A percentile compares a stretch with the other conserved stretches of the same genome.
phyloP scores from a whole-genome alignment of 768 basidiomycete species.

The Rhodotorula babjevae region DNA sequence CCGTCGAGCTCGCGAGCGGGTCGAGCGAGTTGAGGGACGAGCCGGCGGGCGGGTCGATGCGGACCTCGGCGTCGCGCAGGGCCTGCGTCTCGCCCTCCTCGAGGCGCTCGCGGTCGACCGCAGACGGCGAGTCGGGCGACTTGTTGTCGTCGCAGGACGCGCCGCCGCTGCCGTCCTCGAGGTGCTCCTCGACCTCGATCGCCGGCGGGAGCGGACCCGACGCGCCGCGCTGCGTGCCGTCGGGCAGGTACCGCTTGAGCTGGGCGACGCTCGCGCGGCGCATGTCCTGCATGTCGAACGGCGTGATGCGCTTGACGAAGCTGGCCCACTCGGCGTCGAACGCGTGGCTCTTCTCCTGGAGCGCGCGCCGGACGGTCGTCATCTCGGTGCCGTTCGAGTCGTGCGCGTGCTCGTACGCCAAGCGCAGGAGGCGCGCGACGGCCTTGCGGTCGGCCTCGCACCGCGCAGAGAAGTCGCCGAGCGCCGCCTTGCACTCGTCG shows the following conservation, averaged over 20 bases:
- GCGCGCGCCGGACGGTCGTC: conserved; percentile 74
- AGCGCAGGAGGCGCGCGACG: conserved; percentile 66
- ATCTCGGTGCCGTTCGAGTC: conserved; percentile 34
- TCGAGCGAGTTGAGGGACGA: neutral
- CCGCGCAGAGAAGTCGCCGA: conserved; percentile 63
- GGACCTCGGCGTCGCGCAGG: neutral
- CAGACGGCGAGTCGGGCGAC: neutral
- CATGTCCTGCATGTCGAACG: conserved; percentile 55
- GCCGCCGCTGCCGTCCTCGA: neutral
- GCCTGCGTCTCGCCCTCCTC: neutral
- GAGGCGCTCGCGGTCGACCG: neutral
- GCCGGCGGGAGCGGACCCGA: conserved; percentile 18
- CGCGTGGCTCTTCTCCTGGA: conserved; percentile 91
- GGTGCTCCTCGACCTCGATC: conserved; percentile 32
- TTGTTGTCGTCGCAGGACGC: neutral
- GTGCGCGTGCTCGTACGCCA: conserved; percentile 63
- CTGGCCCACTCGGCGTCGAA: conserved; percentile 92
- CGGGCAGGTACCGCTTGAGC: conserved; percentile 48
- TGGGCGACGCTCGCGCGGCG: conserved; percentile 48
- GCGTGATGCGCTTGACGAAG: conserved; percentile 53
- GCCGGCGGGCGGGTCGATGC: neutral
- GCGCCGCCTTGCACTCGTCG: conserved; percentile 55
- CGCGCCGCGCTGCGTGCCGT: conserved; percentile 9
- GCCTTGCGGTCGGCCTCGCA: conserved; percentile 66
- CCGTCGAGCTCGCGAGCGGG: neutral